Base-by-base conservation (phyloP, 371 early-diverging fungal species). In the Mortierella sp. region DNA sequence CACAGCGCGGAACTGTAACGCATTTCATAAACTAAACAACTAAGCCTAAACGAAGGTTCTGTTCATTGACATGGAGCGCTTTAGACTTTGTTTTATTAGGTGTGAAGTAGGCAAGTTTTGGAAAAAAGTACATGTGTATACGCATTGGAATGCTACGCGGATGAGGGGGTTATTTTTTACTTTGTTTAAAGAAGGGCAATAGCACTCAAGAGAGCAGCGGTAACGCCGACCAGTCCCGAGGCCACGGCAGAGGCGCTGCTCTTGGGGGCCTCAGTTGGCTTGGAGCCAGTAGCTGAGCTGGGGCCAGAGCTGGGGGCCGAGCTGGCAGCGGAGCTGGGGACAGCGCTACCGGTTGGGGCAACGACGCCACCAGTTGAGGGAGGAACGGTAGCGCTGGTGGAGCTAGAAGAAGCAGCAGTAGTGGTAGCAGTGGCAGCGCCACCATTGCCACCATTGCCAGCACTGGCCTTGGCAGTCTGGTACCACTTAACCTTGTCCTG, bases 401-500 rank as follows among this genome's bases (percentile, higher is more conserved):
- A 34, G 37, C 37, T n/a, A 34, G 4, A 7, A 34, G 37, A 34
- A 11, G 37, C 37, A 34, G 11, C 44, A 44, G 44, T 19, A 19
- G 44, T 14, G 19, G 81, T 62, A 8, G 60, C 64, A 31, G 46
- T 47, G 34, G 79, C 27, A 19, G 49, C 37, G 64, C 63, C 68
- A 6, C n/a, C 49, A 37, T 41, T 39, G 57, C 53, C 51, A 28
- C 37, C 28, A 7, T 17, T 28, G 28, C 37, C 28, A 11, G 47
- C 32, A 26, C 44, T 32, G 37, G 26, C 17, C 50, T 50, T 50
- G 28, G 39, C 24, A 15, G 19, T 28, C 42, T 28, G 17, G 53
- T 51, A 80, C 79, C 72, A 80, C 8, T 58, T 56, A 47, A 56
- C 58, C 52, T 72, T 69, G 49, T 53, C 66, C 14, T 51, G 14